These are phyloP conservation scores for Nemophila menziesii DNA, from an alignment of 257 asterid genomes.

Conservation along the genomic window DNA sequence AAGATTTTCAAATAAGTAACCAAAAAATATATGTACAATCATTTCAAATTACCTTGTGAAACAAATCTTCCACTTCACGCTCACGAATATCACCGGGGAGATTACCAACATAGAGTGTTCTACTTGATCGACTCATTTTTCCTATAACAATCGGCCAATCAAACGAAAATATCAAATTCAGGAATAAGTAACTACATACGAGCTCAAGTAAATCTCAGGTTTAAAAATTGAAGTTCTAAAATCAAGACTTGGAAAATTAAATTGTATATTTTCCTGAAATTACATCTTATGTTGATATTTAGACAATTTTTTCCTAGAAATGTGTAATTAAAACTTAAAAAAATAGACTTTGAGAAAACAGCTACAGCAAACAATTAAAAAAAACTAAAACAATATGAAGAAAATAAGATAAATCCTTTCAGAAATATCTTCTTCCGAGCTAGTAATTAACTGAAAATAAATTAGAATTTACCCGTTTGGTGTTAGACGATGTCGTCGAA, in stretches of 20 bases:
- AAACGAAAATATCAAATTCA: not conserved
- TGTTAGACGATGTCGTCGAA: conserved; percentile 10
- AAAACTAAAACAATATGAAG: too few relatives aligned
- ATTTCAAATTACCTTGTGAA: conserved; percentile 54
- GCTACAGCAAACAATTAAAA: not conserved
- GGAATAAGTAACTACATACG: too few relatives aligned
- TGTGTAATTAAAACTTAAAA: too few relatives aligned
- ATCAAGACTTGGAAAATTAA: too few relatives aligned
- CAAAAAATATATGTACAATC: not conserved
- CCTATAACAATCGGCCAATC: not conserved
- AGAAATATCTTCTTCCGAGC: not conserved
- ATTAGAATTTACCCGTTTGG: not conserved
- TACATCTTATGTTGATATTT: too few relatives aligned
- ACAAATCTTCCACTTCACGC: conserved; percentile 91
- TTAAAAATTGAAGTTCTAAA: too few relatives aligned
- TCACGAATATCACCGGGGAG: conserved; percentile 98
- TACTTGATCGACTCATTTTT: conserved; percentile 87
- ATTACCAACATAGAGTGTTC: conserved; percentile 93
- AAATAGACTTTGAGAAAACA: too few relatives aligned
- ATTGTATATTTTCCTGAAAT: too few relatives aligned
- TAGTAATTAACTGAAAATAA: conserved; percentile 2
- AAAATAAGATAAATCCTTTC: too few relatives aligned
- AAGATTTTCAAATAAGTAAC: not conserved
- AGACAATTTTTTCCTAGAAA: too few relatives aligned
- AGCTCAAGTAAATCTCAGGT: too few relatives aligned